These are phyloP conservation scores for Iberis pinnata DNA, from an alignment of 345 rosid genomes.

Conservation along the genomic window DNA sequence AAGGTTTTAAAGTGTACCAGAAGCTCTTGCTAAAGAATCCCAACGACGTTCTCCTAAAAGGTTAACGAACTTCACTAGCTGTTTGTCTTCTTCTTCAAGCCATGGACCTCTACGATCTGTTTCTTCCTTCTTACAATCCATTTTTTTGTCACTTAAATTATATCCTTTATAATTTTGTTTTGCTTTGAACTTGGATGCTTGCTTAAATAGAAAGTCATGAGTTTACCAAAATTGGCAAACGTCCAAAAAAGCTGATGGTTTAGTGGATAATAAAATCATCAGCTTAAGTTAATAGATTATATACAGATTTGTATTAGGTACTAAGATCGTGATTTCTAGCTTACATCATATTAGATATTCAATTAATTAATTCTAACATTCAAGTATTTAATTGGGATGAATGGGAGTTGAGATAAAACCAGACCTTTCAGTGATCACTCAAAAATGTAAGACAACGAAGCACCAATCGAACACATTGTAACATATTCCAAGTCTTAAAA, in stretches of 20 bases:
- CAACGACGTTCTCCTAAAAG: slow-evolving; percentile 55
- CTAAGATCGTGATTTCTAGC: slow-evolving; percentile 15
- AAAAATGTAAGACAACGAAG: too few relatives aligned
- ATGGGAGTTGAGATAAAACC: too few relatives aligned
- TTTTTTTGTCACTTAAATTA: slow-evolving; percentile 1
- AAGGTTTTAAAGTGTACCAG: slow-evolving; percentile 32
- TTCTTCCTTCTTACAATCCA: slow-evolving; percentile 32
- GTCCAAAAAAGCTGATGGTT: slow-evolving; percentile 18
- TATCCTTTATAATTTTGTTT: not conserved
- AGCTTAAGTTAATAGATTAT: slow-evolving; percentile 14
- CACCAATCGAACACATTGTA: too few relatives aligned
- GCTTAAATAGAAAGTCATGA: slow-evolving; percentile 28
- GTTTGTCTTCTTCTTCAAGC: slow-evolving; percentile 57
- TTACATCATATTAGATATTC: slow-evolving; percentile 19
- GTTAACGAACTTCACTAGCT: slow-evolving; percentile 36
- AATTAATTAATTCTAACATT: not conserved
- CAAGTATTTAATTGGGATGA: not conserved
- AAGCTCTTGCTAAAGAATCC: slow-evolving; percentile 56
- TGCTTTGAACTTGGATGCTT: slow-evolving; percentile 12
- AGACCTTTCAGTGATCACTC: too few relatives aligned
- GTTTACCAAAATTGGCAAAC: slow-evolving; percentile 30
- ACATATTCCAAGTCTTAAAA: too few relatives aligned
- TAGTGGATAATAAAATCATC: slow-evolving; percentile 30
- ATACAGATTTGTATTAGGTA: slow-evolving; percentile 28
- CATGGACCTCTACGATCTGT: slow-evolving; percentile 51